Percentiles rank a stretch among this genome's conserved stretches.
Conservation (phyloP, 73 alveolate species). For the Urostyla sp. region DNA sequence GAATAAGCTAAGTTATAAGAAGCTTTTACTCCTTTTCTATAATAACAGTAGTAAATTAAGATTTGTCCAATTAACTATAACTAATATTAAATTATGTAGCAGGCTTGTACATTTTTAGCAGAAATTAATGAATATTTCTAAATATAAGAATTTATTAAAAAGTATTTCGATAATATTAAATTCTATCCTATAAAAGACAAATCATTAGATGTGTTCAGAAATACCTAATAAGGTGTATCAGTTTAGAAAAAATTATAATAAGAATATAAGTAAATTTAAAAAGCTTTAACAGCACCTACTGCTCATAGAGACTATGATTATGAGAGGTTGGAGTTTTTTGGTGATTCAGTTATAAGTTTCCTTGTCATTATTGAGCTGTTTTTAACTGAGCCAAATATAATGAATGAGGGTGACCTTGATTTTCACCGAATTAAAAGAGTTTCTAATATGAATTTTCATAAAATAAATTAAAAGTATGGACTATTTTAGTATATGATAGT, state of each 20-base stretch:
- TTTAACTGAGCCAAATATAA: neutral
- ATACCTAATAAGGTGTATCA: neutral
- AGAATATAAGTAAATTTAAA: neutral
- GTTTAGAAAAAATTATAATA: too few relatives aligned
- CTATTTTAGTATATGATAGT: conserved; percentile 35
- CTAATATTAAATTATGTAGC: conserved; percentile 2
- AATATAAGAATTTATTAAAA: neutral
- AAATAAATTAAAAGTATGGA: neutral
- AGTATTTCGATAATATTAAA: neutral
- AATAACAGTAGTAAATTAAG: neutral
- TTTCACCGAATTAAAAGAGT: conserved; percentile 33
- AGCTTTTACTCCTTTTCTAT: too few relatives aligned
- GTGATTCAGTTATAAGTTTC: conserved; percentile 35
- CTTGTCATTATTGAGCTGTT: conserved; percentile 44
- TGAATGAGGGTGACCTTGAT: conserved; percentile 43
- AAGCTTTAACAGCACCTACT: conserved; percentile 44
- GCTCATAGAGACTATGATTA: conserved; percentile 38
- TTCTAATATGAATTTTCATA: conserved; percentile 14
- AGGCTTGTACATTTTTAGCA: neutral
- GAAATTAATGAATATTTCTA: conserved; percentile 7
- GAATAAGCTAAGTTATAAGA: too few relatives aligned
- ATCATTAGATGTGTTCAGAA: neutral
- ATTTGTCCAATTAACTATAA: conserved; percentile 28
- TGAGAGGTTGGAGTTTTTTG: conserved; percentile 50
- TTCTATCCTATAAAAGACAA: neutral